These are phyloP conservation scores for Talaromyces sp. DNA, from an alignment of 2,329 filamentous ascomycete genomes.

Conservation along the genomic window DNA sequence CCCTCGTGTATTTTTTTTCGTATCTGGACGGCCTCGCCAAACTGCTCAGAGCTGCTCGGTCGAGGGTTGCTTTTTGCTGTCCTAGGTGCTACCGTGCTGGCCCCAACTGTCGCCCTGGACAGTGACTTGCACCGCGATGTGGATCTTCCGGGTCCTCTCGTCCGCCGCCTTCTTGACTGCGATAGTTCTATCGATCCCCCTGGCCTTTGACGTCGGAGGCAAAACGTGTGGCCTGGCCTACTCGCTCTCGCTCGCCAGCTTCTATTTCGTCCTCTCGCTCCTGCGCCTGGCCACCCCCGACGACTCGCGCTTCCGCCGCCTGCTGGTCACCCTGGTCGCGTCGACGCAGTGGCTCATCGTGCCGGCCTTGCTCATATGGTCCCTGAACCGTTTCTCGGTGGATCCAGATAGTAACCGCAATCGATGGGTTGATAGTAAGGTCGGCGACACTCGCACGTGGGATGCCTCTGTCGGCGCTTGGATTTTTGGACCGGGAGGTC, in stretches of 20 bases:
- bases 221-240: conserved; percentile 90
- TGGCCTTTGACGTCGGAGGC: conserved; percentile 96
- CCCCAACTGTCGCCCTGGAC: conserved; percentile 8
- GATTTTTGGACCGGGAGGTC: conserved; percentile 79
- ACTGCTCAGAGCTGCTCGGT: not conserved
- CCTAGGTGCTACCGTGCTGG: conserved; percentile 1
- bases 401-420: conserved; percentile 58
- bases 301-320: conserved; percentile 66
- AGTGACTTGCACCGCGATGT: conserved; percentile 53
- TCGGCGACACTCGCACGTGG: conserved; percentile 17
- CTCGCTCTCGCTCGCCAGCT: conserved; percentile 79
- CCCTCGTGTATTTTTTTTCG: not conserved
- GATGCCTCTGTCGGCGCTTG: conserved; percentile 67
- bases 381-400: conserved; percentile 88
- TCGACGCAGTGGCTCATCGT: conserved; percentile 82
- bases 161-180: conserved; percentile 81
- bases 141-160: conserved; percentile 72
- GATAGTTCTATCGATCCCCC: conserved; percentile 90
- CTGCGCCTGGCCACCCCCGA: conserved; percentile 77
- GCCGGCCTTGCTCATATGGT: conserved; percentile 85
- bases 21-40: not conserved
- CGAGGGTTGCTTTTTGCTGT: not conserved
- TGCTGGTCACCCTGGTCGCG: conserved; percentile 62
- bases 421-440: conserved; percentile 74
- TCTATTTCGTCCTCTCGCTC: conserved; percentile 83